Evolutionary conservation across 495 filamentous ascomycete genomes (phyloP), one percentile per base, ranked within the genome.

Genomic region (Tuber calosporum): DNA sequence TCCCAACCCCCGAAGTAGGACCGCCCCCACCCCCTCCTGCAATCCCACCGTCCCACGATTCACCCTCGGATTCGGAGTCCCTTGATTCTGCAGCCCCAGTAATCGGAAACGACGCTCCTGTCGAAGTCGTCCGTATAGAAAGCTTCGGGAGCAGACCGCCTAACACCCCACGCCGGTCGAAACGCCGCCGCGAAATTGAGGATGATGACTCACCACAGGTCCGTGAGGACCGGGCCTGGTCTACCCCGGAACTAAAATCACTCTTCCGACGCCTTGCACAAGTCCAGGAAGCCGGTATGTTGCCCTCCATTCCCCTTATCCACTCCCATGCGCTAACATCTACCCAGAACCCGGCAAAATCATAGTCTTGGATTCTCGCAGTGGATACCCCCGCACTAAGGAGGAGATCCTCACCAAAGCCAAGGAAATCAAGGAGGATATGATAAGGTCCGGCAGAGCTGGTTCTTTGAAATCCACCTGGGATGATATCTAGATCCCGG

Each of bases 331-430:
- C n/a, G 30, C 53, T 62, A 62, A 62, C n/a, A 62, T 30, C 53
- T 11, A 62, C 17, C 53, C 17, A 62, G 53, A 62, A 30, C 53
- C 53, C 11, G 53, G 53, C 15, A 62, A 62, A 30, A 30, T 30
- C 53, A 62, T 62, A 6, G 53, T 62, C 53, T 62, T 62, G 26
- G 53, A 62, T 30, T 62, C 53, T n/a, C n/a, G 13, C n/a, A 62
- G 53, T 30, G 26, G 53, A 15, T 62, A 62, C 26, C n/a, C 53
- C 53, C 53, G 53, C 26, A 62, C 53, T 13, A 62, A 62, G 53
- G 53, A 62, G 53, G 53, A 62, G 53, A 62, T 62, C 53, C 53
- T 62, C n/a, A 62, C n/a, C 53, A 62, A 62, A 62, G 53, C 53
- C 11, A 62, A 62, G 26, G 53, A 62, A 62, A 62, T 62, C 17